phyloP scores from a whole-genome alignment of 495 filamentous ascomycete genomes.

The Tricharina praecox region DNA sequence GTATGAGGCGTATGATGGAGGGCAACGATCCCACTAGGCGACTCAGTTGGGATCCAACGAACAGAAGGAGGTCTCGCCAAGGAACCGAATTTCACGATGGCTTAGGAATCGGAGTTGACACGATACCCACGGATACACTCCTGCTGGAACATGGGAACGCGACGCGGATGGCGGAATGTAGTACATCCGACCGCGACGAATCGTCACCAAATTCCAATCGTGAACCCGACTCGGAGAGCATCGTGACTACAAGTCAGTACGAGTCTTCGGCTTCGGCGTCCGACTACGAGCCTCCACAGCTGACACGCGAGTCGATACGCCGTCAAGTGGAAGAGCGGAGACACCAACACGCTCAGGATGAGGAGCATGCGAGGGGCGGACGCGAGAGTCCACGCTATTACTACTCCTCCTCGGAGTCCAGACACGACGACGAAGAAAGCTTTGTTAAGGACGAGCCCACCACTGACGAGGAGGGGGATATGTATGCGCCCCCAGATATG shows the following conservation, averaged over 20 bases:
- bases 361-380: slow-evolving; percentile 19
- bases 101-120: slow-evolving; percentile 26
- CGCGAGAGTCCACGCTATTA: background rate
- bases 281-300: slow-evolving; percentile 39
- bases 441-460: background rate
- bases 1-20: slow-evolving; percentile 8
- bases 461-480: slow-evolving; percentile 29
- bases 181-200: slow-evolving; percentile 34
- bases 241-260: slow-evolving; percentile 25
- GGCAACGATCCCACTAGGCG: background rate
- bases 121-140: slow-evolving; percentile 38
- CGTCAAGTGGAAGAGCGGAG: slow-evolving; percentile 68
- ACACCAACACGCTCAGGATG: slow-evolving; percentile 25
- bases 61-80: slow-evolving; percentile 1
- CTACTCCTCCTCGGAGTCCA: background rate
- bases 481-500: slow-evolving; percentile 57
- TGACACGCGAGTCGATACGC: slow-evolving; percentile 82
- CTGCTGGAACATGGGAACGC: slow-evolving; percentile 34
- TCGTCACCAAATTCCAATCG: slow-evolving; percentile 20
- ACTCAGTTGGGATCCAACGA: background rate
- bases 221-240: slow-evolving; percentile 14
- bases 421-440: background rate
- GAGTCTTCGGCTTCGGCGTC: slow-evolving; percentile 28
- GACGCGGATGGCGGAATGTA: slow-evolving; percentile 30
- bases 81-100: slow-evolving; percentile 17